Percentiles rank a stretch among this genome's conserved stretches.
These are phyloP conservation scores for Arabidopsis suecica DNA, from an alignment of 345 rosid genomes.

Conservation along the genomic window DNA sequence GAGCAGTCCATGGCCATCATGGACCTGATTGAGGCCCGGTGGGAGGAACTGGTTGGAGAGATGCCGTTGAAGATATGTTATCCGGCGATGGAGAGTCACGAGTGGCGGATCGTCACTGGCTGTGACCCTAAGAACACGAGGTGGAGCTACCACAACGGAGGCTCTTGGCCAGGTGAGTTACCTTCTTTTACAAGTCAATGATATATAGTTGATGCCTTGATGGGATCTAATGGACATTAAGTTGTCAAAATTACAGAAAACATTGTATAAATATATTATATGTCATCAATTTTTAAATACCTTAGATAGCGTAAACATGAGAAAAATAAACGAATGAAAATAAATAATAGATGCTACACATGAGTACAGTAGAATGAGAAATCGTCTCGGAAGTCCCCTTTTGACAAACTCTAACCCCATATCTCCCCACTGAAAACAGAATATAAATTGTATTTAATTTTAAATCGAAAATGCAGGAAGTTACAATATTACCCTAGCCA, in stretches of 20 bases:
- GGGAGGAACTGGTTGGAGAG: slow-evolving; percentile 79
- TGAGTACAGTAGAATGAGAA: background rate
- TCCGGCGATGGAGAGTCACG: slow-evolving; percentile 68
- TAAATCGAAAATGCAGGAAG: too few relatives aligned
- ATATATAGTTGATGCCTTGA: background rate
- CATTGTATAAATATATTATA: background rate
- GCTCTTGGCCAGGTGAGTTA: slow-evolving; percentile 76
- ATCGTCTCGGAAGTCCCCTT: too few relatives aligned
- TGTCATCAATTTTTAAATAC: too few relatives aligned
- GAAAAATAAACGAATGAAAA: background rate
- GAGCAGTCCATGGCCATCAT: slow-evolving; percentile 73
- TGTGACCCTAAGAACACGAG: slow-evolving; percentile 74
- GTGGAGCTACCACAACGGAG: slow-evolving; percentile 79
- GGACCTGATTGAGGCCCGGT: slow-evolving; percentile 71
- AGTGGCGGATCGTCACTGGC: slow-evolving; percentile 69
- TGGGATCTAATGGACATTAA: background rate
- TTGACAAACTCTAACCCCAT: too few relatives aligned
- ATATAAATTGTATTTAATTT: too few relatives aligned
- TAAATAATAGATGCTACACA: slow-evolving; percentile 3
- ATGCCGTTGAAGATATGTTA: slow-evolving; percentile 68
- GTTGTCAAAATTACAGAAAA: too few relatives aligned
- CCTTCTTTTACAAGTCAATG: slow-evolving; percentile 3
- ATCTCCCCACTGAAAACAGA: too few relatives aligned
- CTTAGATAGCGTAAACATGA: background rate
- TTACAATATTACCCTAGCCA: too few relatives aligned